phyloP scores from a whole-genome alignment of 1,139 yeast species.

The Geotrichum candidum region DNA sequence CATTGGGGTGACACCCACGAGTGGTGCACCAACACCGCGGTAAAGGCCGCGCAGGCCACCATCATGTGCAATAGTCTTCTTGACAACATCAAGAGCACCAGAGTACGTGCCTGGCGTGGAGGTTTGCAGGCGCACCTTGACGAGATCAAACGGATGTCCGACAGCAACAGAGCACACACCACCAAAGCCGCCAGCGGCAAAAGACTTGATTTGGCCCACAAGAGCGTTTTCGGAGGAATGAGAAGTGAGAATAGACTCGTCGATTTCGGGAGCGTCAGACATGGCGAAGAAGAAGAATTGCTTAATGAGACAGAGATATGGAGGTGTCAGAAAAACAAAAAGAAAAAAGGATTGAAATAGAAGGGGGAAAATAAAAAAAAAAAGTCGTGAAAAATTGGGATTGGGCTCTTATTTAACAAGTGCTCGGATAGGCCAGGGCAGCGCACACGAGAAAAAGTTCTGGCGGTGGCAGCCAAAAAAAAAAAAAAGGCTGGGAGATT shows the following conservation, averaged over 20 bases:
- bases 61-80: conserved; percentile 60
- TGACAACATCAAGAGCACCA: conserved; percentile 60
- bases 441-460: not conserved
- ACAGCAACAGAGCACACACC: conserved; percentile 82
- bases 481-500: not conserved
- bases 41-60: conserved; percentile 81
- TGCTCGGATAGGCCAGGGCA: not conserved
- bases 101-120: conserved; percentile 50
- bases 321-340: not conserved
- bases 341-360: not conserved
- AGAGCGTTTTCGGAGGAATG: conserved; percentile 24
- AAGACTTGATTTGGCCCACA: conserved; percentile 56
- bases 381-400: not conserved
- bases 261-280: conserved; percentile 18
- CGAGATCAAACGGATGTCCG: conserved; percentile 93
- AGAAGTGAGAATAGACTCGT: conserved; percentile 1
- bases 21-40: conserved; percentile 83
- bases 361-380: not conserved
- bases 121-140: conserved; percentile 82
- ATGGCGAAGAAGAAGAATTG: not conserved
- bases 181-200: conserved; percentile 86
- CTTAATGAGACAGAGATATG: not conserved
- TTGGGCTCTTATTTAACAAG: not conserved
- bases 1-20: conserved; percentile 95
- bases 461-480: conserved; percentile 11